Percentiles rank a stretch among this genome's conserved stretches.
phyloP scores from a whole-genome alignment of 306 rosid genomes.

The Corylus americana region DNA sequence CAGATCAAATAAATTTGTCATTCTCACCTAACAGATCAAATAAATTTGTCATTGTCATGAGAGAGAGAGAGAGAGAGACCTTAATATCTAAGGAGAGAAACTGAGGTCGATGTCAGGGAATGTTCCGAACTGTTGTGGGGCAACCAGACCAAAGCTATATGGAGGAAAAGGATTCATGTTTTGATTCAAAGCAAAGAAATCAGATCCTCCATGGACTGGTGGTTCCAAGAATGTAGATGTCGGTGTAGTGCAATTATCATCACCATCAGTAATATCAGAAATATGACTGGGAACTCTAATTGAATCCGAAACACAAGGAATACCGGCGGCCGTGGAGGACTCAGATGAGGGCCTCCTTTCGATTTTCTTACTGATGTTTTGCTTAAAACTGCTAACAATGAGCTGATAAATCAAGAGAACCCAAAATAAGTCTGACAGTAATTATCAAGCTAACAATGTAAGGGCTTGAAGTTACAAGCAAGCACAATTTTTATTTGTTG shows the following conservation, averaged over 20 bases:
- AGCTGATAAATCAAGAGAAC: slow-evolving; percentile 35
- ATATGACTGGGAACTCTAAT: slow-evolving; percentile 7
- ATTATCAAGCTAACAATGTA: background rate
- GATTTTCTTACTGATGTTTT: slow-evolving; percentile 23
- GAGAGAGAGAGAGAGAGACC: background rate
- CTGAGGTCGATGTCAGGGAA: slow-evolving; percentile 15
- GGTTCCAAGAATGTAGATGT: slow-evolving; percentile 25
- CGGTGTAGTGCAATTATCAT: slow-evolving; percentile 27
- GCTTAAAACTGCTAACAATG: slow-evolving; percentile 42
- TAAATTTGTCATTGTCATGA: background rate
- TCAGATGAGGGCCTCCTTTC: slow-evolving; percentile 20
- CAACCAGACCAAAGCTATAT: background rate
- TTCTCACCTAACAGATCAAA: background rate
- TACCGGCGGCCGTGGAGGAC: background rate
- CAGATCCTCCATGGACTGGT: slow-evolving; percentile 1
- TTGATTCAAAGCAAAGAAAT: background rate
- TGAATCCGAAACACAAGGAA: slow-evolving; percentile 10
- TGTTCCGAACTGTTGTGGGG: background rate
- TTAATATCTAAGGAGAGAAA: slow-evolving; percentile 11
- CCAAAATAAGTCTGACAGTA: background rate
- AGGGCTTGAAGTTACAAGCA: background rate
- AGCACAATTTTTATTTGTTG: background rate
- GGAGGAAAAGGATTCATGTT: slow-evolving; percentile 5
- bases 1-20: background rate
- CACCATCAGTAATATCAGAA: slow-evolving; percentile 18